Evolutionary conservation across 1,284 basidiomycete genomes (phyloP).

Genomic region (Trametes versicolor): DNA sequence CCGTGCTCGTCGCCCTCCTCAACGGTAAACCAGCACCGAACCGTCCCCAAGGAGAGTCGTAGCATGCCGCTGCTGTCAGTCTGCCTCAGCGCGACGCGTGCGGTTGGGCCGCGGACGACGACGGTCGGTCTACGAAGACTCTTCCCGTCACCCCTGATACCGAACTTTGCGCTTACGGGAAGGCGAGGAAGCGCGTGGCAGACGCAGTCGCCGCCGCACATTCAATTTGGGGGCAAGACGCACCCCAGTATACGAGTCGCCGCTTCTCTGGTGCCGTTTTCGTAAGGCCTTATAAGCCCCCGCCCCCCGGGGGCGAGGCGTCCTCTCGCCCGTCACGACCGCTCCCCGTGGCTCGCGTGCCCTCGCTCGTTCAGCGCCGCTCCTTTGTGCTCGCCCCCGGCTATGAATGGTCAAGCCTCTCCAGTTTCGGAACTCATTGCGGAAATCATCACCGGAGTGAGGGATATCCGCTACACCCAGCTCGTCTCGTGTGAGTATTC

Average conservation of each 20-base stretch:
- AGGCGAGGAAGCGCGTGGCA: constrained; percentile 18
- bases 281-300: constrained; percentile 20
- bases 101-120: background rate
- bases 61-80: background rate
- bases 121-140: background rate
- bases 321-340: constrained; percentile 14
- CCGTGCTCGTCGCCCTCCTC: constrained; percentile 16
- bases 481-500: constrained; percentile 18
- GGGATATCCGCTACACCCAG: constrained; percentile 22
- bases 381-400: constrained; percentile 7
- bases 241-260: constrained; percentile 5
- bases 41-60: constrained; percentile 7
- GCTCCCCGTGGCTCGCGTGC: constrained; percentile 18
- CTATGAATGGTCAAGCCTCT: constrained; percentile 5
- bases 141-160: constrained; percentile 19
- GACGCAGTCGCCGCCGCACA: constrained; percentile 14
- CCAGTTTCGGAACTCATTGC: background rate
- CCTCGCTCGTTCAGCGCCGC: constrained; percentile 10
- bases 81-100: background rate
- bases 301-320: constrained; percentile 8
- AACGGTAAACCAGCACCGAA: background rate
- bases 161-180: constrained; percentile 13
- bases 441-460: constrained; percentile 14
- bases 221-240: constrained; percentile 14
- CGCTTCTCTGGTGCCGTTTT: constrained; percentile 14